A percentile compares a stretch with the other conserved stretches of the same genome.
phyloP scores from a whole-genome alignment of 495 filamentous ascomycete genomes.

The Penicillium crystallinum region DNA sequence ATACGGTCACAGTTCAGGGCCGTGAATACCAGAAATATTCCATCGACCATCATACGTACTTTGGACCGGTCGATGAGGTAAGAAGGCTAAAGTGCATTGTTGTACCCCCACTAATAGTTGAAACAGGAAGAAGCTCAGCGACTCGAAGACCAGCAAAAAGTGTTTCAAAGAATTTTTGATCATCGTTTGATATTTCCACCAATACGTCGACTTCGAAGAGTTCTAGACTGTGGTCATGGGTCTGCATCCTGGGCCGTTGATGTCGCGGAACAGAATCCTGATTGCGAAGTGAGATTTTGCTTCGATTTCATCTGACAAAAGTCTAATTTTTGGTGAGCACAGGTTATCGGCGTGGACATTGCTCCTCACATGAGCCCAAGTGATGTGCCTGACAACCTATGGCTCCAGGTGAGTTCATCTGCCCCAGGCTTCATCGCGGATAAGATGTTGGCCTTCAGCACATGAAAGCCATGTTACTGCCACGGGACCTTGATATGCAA shows the following conservation, averaged over 20 bases:
- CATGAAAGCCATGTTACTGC: background rate
- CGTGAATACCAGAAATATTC: slow-evolving; percentile 70
- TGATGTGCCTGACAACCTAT: slow-evolving; percentile 62
- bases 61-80: slow-evolving; percentile 84
- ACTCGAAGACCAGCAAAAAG: slow-evolving; percentile 61
- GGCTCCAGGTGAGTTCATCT: slow-evolving; percentile 53
- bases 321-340: slow-evolving; percentile 18
- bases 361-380: slow-evolving; percentile 69
- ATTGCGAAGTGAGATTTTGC: slow-evolving; percentile 58
- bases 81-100: slow-evolving; percentile 6
- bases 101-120: slow-evolving; percentile 11
- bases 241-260: slow-evolving; percentile 57
- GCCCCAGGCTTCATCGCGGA: background rate
- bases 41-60: slow-evolving; percentile 66
- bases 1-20: slow-evolving; percentile 60
- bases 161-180: slow-evolving; percentile 72
- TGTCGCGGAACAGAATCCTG: slow-evolving; percentile 60
- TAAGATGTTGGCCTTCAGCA: background rate
- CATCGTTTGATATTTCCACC: slow-evolving; percentile 75
- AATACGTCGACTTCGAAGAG: slow-evolving; percentile 53
- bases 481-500: background rate
- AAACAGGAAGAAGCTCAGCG: slow-evolving; percentile 75
- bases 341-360: slow-evolving; percentile 82
- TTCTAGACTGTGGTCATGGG: slow-evolving; percentile 77
- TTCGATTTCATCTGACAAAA: background rate